Evolutionary conservation across 805 yeast species (phyloP).

Genomic region (Blastobotrys chiropterorum): DNA sequence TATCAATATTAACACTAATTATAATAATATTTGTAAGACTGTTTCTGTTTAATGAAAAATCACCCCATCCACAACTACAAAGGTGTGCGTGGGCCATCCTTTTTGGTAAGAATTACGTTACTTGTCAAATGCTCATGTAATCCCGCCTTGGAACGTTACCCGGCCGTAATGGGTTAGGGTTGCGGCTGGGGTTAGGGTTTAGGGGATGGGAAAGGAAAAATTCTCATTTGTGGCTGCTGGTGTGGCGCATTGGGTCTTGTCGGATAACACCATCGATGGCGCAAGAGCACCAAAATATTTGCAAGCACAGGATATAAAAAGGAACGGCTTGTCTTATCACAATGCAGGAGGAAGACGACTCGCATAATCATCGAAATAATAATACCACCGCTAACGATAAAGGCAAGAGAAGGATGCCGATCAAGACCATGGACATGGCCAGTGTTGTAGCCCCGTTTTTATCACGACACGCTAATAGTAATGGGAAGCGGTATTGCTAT

Average conservation of each 20-base stretch:
- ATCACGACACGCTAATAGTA: neutral
- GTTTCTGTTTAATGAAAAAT: too few species aligned
- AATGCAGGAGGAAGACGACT: neutral
- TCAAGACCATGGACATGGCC: neutral
- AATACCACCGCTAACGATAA: neutral
- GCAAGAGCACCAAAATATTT: neutral
- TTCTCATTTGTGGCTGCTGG: neutral
- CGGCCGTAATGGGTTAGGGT: neutral
- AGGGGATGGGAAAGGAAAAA: neutral
- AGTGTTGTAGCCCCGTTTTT: slow-evolving; percentile 4
- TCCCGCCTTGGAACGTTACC: too few species aligned
- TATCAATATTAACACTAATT: too few species aligned
- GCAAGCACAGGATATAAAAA: neutral
- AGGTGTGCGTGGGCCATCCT: too few species aligned
- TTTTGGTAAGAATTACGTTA: neutral
- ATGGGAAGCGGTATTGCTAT: slow-evolving; percentile 56
- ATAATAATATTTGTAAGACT: too few species aligned
- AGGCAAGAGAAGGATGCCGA: neutral
- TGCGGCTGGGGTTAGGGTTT: neutral
- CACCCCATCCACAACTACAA: too few species aligned
- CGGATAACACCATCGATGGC: neutral
- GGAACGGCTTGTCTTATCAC: neutral
- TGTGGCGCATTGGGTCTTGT: neutral
- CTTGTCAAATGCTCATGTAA: too few species aligned
- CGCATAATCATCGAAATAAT: neutral